Evolutionary conservation across 768 basidiomycete species (phyloP).

Genomic region (Nidularia sp.): DNA sequence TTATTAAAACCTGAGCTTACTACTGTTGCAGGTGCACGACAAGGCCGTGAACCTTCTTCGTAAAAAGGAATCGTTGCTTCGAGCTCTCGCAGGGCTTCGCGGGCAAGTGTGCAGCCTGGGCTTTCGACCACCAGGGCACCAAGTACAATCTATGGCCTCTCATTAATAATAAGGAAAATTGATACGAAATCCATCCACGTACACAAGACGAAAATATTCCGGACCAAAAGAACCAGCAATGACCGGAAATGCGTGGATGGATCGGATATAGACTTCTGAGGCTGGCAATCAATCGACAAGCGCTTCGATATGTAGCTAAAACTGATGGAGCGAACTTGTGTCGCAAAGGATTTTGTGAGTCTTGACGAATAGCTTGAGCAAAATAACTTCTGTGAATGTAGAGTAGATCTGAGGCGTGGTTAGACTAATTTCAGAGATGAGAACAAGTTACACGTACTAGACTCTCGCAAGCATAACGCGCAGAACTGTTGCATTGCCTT

Average conservation of each 20-base stretch:
- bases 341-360: slow-evolving; percentile 34
- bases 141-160: slow-evolving; percentile 35
- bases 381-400: slow-evolving; percentile 49
- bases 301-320: slow-evolving; percentile 37
- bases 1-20: slow-evolving; percentile 18
- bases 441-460: slow-evolving; percentile 29
- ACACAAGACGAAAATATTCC: slow-evolving; percentile 46
- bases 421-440: neutral
- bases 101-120: slow-evolving; percentile 37
- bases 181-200: slow-evolving; percentile 10
- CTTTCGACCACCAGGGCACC: slow-evolving; percentile 42
- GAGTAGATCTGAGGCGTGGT: slow-evolving; percentile 26
- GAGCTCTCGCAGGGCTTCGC: slow-evolving; percentile 33
- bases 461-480: slow-evolving; percentile 34
- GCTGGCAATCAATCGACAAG: slow-evolving; percentile 35
- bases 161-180: neutral
- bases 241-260: slow-evolving; percentile 25
- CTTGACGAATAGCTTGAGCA: slow-evolving; percentile 37
- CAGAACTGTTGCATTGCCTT: slow-evolving; percentile 44
- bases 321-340: slow-evolving; percentile 45
- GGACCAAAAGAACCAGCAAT: slow-evolving; percentile 51
- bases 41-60: slow-evolving; percentile 33
- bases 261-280: slow-evolving; percentile 29
- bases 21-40: slow-evolving; percentile 29
- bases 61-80: slow-evolving; percentile 33